Evolutionary conservation across 2,329 filamentous ascomycete species (phyloP).

Genomic region (Claviceps digitariae): DNA sequence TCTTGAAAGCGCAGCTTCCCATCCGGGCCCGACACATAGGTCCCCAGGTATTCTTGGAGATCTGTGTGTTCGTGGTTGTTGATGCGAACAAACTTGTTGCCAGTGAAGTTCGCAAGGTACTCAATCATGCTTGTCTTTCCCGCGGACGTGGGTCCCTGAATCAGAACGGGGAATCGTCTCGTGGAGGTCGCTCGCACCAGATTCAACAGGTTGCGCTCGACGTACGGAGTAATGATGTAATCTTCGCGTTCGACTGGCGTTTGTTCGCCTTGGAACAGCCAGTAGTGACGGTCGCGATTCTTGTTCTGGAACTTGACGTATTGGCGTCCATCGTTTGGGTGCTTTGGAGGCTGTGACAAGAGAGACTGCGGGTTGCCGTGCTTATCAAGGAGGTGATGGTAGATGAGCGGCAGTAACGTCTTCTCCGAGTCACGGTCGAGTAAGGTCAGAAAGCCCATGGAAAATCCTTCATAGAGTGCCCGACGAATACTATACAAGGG

Average conservation of each 20-base stretch:
- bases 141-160: constrained; percentile 92
- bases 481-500: constrained; percentile 73
- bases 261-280: constrained; percentile 64
- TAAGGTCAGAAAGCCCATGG: constrained; percentile 93
- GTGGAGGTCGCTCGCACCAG: constrained; percentile 89
- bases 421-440: constrained; percentile 71
- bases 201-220: constrained; percentile 89
- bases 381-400: constrained; percentile 63
- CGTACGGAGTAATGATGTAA: constrained; percentile 94
- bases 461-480: constrained; percentile 87
- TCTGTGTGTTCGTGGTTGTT: constrained; percentile 99
- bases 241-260: constrained; percentile 59
- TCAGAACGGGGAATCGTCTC: constrained; percentile 77
- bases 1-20: constrained; percentile 86
- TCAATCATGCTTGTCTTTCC: constrained; percentile 99
- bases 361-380: constrained; percentile 55
- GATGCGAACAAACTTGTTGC: constrained; percentile 94
- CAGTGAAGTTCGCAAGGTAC: constrained; percentile 90
- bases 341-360: constrained; percentile 62
- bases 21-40: constrained; percentile 75
- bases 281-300: constrained; percentile 61
- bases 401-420: constrained; percentile 64
- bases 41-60: constrained; percentile 91
- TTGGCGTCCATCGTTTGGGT: constrained; percentile 59
- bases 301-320: constrained; percentile 69